Evolutionary conservation across 179 eudicot species (phyloP).

Genomic region (Heliamphora pulchella): DNA sequence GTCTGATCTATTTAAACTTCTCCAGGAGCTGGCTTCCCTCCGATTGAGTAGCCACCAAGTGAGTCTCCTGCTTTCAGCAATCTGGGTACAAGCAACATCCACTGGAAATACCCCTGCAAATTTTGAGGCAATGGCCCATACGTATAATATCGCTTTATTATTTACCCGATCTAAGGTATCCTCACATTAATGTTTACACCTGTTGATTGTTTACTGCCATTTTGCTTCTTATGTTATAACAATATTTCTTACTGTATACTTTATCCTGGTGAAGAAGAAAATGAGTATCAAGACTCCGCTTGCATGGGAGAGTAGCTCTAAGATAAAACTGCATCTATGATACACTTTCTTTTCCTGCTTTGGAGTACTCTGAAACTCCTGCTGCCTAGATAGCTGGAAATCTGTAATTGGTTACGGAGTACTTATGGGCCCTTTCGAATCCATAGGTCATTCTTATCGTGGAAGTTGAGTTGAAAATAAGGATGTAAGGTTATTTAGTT

Average conservation of each 20-base stretch:
- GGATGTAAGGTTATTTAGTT: too few species aligned
- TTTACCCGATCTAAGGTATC: slow-evolving; percentile 65
- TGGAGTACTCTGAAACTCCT: neutral
- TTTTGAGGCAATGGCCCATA: slow-evolving; percentile 82
- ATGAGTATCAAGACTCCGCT: neutral
- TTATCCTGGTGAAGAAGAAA: neutral
- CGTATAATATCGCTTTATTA: slow-evolving; percentile 55
- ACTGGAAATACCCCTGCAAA: slow-evolving; percentile 58
- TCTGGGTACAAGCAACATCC: slow-evolving; percentile 73
- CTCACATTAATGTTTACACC: neutral
- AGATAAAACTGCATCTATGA: neutral
- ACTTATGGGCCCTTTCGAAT: neutral
- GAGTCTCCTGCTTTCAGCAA: slow-evolving; percentile 71
- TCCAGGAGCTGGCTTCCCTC: slow-evolving; percentile 57
- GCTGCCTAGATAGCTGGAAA: neutral
- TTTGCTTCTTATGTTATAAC: neutral
- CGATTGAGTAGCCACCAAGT: slow-evolving; percentile 82
- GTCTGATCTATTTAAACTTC: slow-evolving; percentile 3
- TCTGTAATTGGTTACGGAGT: neutral
- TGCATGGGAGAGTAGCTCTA: neutral
- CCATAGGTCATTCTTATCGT: neutral
- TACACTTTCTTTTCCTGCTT: neutral
- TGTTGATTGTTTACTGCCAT: slow-evolving; percentile 7
- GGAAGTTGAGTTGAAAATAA: too few species aligned
- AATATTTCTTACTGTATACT: neutral